These are phyloP conservation scores for Chlorella sorokiniana DNA, from an alignment of 139 green algal genomes.

Conservation along the genomic window DNA sequence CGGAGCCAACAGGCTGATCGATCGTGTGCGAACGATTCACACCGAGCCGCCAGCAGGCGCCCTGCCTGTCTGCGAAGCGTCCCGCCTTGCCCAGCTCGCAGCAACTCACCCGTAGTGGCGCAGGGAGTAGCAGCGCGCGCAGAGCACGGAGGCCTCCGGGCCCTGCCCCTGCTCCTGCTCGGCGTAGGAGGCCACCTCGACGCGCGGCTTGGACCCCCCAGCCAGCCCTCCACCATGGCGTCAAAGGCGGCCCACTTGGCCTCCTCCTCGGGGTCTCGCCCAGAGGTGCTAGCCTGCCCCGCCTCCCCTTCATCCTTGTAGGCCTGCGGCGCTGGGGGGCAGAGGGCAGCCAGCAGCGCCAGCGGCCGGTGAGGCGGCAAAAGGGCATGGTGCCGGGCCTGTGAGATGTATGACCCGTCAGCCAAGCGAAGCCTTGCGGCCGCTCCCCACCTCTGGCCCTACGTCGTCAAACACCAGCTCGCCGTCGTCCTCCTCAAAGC, in stretches of 20 bases:
- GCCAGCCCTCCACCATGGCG: conserved; percentile 36
- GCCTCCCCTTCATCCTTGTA: conserved; percentile 20
- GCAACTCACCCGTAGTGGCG: conserved; percentile 73
- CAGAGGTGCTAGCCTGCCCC: not conserved
- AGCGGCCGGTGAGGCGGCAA: not conserved
- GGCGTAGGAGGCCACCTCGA: conserved; percentile 4
- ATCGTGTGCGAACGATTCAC: too few species aligned
- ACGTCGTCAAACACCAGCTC: conserved; percentile 31
- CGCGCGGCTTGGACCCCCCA: conserved; percentile 18
- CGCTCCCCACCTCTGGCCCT: conserved; percentile 1
- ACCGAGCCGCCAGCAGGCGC: too few species aligned
- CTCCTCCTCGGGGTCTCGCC: conserved; percentile 9
- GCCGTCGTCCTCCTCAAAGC: conserved; percentile 7
- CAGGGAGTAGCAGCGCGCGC: conserved; percentile 90
- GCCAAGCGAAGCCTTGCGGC: not conserved
- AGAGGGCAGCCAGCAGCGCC: not conserved
- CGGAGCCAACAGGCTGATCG: too few species aligned
- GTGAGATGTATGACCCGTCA: too few species aligned
- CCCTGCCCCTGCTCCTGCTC: conserved; percentile 10
- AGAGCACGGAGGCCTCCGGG: conserved; percentile 61
- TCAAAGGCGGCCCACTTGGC: conserved; percentile 31
- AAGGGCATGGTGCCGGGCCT: too few species aligned
- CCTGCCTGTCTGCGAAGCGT: too few species aligned
- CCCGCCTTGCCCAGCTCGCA: too few species aligned
- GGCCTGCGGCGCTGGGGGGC: not conserved